phyloP scores from a whole-genome alignment of 75 land plant genomes.

The Selaginella moellendorffii region DNA sequence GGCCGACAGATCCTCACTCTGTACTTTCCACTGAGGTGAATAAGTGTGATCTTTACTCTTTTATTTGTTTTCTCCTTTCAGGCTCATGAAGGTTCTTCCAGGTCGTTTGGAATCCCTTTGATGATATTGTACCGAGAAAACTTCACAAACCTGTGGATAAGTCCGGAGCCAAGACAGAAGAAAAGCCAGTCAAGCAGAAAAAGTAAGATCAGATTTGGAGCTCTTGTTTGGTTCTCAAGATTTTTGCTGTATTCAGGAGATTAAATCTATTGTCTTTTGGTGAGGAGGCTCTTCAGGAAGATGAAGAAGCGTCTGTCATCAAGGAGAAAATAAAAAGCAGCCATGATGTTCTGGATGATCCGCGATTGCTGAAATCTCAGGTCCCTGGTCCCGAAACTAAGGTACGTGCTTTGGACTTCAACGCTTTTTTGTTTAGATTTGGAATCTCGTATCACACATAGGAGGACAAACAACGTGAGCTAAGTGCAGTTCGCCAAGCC shows the following conservation, averaged over 20 bases:
- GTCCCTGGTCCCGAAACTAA: no score
- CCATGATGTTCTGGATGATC: conserved; percentile 95
- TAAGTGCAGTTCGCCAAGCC: conserved; percentile 59
- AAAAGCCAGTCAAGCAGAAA: conserved; percentile 23
- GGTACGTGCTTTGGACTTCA: no score
- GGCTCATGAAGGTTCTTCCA: conserved; percentile 15
- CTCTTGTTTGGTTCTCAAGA: not conserved
- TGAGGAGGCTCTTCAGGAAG: conserved; percentile 97
- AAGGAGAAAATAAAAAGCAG: conserved; percentile 83
- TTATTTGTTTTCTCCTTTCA: not conserved
- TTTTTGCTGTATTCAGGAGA: conserved; percentile 32
- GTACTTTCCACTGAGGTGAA: conserved; percentile 65
- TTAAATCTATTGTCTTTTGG: conserved; percentile 91
- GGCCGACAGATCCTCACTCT: conserved; percentile 64
- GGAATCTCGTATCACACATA: no score
- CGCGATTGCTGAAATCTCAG: conserved; percentile 75
- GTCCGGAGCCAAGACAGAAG: conserved; percentile 9
- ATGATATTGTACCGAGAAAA: conserved; percentile 57
- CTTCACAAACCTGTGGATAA: conserved; percentile 13
- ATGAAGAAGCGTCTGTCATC: conserved; percentile 40
- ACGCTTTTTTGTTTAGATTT: no score
- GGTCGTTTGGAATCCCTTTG: conserved; percentile 98
- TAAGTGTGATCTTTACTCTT: not conserved
- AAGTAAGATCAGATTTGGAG: no score
- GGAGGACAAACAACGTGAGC: conserved; percentile 29